Evolutionary conservation across 345 rosid species (phyloP).

Genomic region (Ceriops zippeliana): DNA sequence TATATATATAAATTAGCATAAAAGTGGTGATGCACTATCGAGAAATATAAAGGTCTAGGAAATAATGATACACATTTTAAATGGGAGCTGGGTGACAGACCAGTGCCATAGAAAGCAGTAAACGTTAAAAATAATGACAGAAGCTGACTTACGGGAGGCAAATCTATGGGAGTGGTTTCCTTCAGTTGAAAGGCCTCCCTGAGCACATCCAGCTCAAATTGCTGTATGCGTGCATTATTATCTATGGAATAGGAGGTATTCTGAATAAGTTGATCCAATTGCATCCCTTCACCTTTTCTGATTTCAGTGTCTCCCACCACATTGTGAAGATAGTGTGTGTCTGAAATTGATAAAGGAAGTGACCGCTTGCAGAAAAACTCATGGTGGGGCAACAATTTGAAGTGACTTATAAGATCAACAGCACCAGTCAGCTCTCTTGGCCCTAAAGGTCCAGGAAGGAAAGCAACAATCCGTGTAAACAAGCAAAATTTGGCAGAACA

Average conservation of each 20-base stretch:
- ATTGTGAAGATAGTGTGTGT: constrained; percentile 69
- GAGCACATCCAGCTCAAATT: constrained; percentile 71
- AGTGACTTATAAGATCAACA: constrained; percentile 77
- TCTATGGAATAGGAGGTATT: constrained; percentile 41
- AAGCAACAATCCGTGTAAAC: not conserved
- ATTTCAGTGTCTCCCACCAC: constrained; percentile 82
- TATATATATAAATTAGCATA: not conserved
- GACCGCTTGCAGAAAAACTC: constrained; percentile 82
- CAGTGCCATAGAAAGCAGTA: not conserved
- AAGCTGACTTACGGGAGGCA: constrained; percentile 54
- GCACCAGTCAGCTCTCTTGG: constrained; percentile 78
- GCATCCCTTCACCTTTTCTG: constrained; percentile 92
- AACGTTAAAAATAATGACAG: not conserved
- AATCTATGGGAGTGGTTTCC: constrained; percentile 58
- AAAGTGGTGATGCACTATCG: not conserved
- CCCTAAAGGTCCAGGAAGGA: constrained; percentile 38
- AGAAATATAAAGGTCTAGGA: not conserved
- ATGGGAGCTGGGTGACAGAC: not conserved
- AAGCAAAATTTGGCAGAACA: not conserved
- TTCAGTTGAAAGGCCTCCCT: constrained; percentile 69
- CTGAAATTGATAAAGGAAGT: constrained; percentile 72
- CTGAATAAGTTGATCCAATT: constrained; percentile 69
- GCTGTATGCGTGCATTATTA: constrained; percentile 44
- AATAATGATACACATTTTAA: not conserved
- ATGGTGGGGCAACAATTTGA: constrained; percentile 63